Evolutionary conservation across 495 filamentous ascomycete genomes (phyloP), one percentile per base, ranked within the genome.

Genomic region (Neurospora sp.): DNA sequence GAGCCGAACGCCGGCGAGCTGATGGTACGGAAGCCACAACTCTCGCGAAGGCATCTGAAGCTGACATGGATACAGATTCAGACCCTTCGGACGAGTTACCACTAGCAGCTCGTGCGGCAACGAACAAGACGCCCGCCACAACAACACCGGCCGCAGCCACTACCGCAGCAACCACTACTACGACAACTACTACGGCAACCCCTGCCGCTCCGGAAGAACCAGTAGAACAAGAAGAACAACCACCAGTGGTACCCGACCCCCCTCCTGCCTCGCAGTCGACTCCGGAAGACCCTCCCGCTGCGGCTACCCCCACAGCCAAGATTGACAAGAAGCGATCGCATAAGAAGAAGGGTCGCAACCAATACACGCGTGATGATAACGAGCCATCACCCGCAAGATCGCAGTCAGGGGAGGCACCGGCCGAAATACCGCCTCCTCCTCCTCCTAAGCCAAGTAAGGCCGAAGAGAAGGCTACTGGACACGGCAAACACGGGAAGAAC

Each of bases 341-440:
- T 72, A 91, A 91, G 77, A 94, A 94, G 78, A 93, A 81, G 83
- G 94, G 94, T 16, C 90, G 93, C 72, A 96, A 96, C 75, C 94
- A 96, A 82, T 94, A 96, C 76, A 96, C 92, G 0, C 89, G 89
- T 79, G 93, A 96, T 75, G 88, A 90, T 37, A 88, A 89, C 72
- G 89, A 90, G 71, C 87, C 87, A 44, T 91, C 91, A 31, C 91
- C 91, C 2, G 86, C 87, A 23, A 86, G 91, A 11, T 92, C 89
- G 2, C 86, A 90, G 73, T 91, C 90, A 7, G 88, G 91, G 74
- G 90, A 93, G 77, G 73, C 76, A 70, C 54, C 54, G 16, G 54
- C 54, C 27, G 54, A 66, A 66, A 14, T 66, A 31, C 27, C 54
- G 1, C 54, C 54, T 37, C 54, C 54, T 27, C 54, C 54, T 27